phyloP scores from a whole-genome alignment of 257 asterid genomes.

The Forsythia suspensa region DNA sequence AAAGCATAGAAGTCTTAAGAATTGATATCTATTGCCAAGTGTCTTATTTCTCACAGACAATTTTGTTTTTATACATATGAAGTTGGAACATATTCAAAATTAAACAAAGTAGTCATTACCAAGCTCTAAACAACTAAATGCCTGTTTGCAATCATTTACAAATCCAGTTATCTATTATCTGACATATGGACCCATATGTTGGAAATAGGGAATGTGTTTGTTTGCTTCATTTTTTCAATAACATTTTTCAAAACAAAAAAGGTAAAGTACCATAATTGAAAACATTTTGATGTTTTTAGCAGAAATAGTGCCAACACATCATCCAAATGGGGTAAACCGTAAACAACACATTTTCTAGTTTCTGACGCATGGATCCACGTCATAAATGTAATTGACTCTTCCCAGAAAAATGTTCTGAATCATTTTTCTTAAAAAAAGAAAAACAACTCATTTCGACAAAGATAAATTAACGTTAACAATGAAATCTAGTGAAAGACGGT shows the following conservation, averaged over 20 bases:
- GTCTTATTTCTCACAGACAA: neutral
- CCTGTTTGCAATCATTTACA: neutral
- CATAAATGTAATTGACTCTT: neutral
- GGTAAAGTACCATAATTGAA: neutral
- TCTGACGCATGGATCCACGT: neutral
- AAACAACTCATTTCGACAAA: neutral
- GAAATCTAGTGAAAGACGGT: neutral
- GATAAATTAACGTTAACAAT: neutral
- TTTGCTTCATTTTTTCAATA: neutral
- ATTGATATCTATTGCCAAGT: neutral
- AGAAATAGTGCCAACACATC: neutral
- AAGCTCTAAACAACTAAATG: neutral
- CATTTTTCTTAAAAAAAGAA: neutral
- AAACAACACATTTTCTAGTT: neutral
- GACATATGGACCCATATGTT: neutral
- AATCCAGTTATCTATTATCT: neutral
- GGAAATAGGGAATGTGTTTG: neutral
- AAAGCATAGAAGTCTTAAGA: neutral
- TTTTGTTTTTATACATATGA: neutral
- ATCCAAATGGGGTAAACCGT: neutral
- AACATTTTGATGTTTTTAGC: neutral
- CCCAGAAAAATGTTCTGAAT: too few relatives aligned
- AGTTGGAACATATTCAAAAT: neutral
- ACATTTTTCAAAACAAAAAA: neutral
- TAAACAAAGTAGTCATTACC: neutral